These are phyloP conservation scores for Aspergillus bridgeri DNA, from an alignment of 495 filamentous ascomycete species.

Conservation along the genomic window DNA sequence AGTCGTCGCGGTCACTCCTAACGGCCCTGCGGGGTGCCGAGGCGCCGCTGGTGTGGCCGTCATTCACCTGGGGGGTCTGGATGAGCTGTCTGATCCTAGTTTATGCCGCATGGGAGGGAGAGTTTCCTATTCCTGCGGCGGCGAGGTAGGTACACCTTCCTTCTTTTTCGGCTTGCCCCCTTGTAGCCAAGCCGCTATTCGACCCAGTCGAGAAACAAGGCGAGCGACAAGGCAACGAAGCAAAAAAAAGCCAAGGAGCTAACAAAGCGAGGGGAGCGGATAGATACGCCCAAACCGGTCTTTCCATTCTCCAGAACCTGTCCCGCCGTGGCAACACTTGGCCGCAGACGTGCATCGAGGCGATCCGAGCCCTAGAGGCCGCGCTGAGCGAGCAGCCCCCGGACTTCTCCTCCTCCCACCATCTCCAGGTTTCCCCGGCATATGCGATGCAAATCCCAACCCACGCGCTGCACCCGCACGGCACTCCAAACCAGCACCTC, in stretches of 20 bases:
- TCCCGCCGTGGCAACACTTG: slow-evolving; percentile 34
- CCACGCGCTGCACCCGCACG: not conserved
- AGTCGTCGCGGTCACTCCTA: slow-evolving; percentile 40
- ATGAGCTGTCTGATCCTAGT: slow-evolving; percentile 48
- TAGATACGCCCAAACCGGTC: slow-evolving; percentile 34
- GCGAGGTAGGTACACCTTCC: slow-evolving; percentile 9
- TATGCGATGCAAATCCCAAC: not conserved
- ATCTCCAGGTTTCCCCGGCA: not conserved
- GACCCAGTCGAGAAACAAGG: not conserved
- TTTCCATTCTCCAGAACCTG: slow-evolving; percentile 34
- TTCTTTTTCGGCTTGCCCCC: not conserved
- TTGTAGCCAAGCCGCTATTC: not conserved
- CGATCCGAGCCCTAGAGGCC: slow-evolving; percentile 36
- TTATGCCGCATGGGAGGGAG: slow-evolving; percentile 41
- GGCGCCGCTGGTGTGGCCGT: slow-evolving; percentile 40
- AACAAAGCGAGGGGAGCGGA: not conserved
- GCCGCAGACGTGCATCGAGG: slow-evolving; percentile 43
- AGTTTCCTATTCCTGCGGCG: slow-evolving; percentile 29
- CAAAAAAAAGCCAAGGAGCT: not conserved
- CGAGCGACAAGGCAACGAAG: not conserved
- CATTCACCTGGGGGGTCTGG: slow-evolving; percentile 49
- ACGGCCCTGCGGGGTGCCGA: slow-evolving; percentile 24
- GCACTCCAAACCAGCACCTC: not conserved
- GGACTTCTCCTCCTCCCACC: not conserved
- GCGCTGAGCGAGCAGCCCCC: slow-evolving; percentile 24